Percentiles rank a stretch among this genome's conserved stretches.
Conservation (phyloP, 2,329 filamentous ascomycete species). For the Ascochyta viciae-villosae region DNA sequence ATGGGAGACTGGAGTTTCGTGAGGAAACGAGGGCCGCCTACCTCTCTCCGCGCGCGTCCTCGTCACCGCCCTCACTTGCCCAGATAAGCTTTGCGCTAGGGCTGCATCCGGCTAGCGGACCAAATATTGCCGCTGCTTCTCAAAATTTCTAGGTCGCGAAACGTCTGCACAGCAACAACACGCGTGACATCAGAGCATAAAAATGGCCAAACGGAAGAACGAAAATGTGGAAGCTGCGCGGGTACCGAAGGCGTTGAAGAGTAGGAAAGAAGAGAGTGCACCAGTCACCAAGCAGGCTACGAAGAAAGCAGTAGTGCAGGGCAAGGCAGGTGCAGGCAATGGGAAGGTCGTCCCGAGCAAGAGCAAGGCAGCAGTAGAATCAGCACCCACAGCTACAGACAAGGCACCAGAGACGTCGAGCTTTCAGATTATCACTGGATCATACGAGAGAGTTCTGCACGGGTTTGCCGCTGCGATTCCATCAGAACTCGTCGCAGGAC, state of each 20-base stretch:
- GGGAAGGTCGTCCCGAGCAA: slow-evolving; percentile 15
- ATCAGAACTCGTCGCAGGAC: slow-evolving; percentile 38
- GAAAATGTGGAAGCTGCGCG: slow-evolving; percentile 30
- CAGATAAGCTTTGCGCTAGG: slow-evolving; percentile 37
- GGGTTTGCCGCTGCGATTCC: slow-evolving; percentile 81
- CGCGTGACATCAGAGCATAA: slow-evolving; percentile 13
- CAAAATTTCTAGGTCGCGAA: slow-evolving; percentile 14
- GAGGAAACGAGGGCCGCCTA: slow-evolving; percentile 33
- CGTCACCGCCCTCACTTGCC: slow-evolving; percentile 24
- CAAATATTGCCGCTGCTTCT: slow-evolving; percentile 29
- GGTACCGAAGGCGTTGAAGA: slow-evolving; percentile 35
- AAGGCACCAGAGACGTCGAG: slow-evolving; percentile 42
- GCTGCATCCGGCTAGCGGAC: slow-evolving; percentile 26
- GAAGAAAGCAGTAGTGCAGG: slow-evolving; percentile 22
- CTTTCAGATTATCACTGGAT: slow-evolving; percentile 91
- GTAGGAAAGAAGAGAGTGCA: slow-evolving; percentile 31
- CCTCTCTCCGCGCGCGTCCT: slow-evolving; percentile 9
- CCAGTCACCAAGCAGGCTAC: slow-evolving; percentile 27
- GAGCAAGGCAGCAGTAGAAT: slow-evolving; percentile 26
- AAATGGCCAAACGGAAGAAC: slow-evolving; percentile 49
- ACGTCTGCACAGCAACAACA: slow-evolving; percentile 19
- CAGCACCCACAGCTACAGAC: slow-evolving; percentile 12
- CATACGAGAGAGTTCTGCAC: slow-evolving; percentile 92
- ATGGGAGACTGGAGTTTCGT: slow-evolving; percentile 34
- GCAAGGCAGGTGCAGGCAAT: slow-evolving; percentile 20